A percentile compares a stretch with the other conserved stretches of the same genome.
Conservation (phyloP, 2,329 filamentous ascomycete species). For the Lasiodiplodia theobromae region DNA sequence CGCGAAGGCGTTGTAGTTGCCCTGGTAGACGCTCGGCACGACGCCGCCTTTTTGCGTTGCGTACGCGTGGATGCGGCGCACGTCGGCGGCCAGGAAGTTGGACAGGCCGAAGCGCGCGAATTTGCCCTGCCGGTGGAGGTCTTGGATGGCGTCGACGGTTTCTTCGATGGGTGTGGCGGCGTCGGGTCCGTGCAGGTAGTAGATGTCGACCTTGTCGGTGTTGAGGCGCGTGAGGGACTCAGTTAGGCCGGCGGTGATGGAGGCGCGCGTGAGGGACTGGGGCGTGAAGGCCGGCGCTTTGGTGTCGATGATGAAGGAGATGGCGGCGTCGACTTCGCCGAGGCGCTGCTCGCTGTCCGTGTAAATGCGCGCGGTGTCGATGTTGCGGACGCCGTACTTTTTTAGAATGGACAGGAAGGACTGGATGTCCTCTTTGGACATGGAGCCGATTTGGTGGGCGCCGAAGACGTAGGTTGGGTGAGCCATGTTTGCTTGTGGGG, state of each 20-base stretch:
- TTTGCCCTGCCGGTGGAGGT: conserved; percentile 54
- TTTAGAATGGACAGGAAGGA: conserved; percentile 33
- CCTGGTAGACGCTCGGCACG: conserved; percentile 56
- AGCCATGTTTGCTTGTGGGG: not conserved
- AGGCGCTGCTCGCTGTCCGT: conserved; percentile 51
- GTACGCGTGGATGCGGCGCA: conserved; percentile 56
- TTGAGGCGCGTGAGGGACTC: conserved; percentile 50
- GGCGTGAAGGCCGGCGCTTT: conserved; percentile 49
- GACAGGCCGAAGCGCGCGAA: conserved; percentile 55
- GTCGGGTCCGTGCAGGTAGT: conserved; percentile 61
- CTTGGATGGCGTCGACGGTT: conserved; percentile 56
- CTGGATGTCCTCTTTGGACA: not conserved
- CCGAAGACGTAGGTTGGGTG: conserved; percentile 12
- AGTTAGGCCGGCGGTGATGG: conserved; percentile 37
- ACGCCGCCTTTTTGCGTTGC: conserved; percentile 52
- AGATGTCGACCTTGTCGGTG: conserved; percentile 54
- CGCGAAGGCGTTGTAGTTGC: conserved; percentile 54
- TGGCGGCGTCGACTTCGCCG: conserved; percentile 49
- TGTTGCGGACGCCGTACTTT: conserved; percentile 42
- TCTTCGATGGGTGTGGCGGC: conserved; percentile 53
- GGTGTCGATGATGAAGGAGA: conserved; percentile 52
- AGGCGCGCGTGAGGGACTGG: conserved; percentile 25
- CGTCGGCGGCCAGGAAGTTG: conserved; percentile 57
- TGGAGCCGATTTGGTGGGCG: not conserved
- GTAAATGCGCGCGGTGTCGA: conserved; percentile 51